Evolutionary conservation across 2,329 filamentous ascomycete species (phyloP).

Genomic region (Xylariaceae sp.): DNA sequence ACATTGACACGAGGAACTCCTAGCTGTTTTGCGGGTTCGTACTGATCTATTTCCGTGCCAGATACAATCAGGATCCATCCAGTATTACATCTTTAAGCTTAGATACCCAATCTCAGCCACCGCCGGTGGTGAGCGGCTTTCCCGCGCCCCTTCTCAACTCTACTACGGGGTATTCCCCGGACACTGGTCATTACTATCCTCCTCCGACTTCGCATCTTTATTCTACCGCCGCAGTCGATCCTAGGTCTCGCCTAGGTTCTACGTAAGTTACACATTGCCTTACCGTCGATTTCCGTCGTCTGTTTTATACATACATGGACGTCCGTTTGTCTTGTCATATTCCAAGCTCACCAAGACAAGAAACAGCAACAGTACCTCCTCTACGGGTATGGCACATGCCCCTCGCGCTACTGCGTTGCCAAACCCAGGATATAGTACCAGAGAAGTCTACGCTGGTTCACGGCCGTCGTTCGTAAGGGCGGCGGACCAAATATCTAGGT

Average conservation of each 20-base stretch:
- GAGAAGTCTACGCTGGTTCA: constrained; percentile 49
- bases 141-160: constrained; percentile 44
- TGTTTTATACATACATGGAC: constrained; percentile 1
- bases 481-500: constrained; percentile 47
- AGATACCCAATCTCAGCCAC: constrained; percentile 47
- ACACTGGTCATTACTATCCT: constrained; percentile 45
- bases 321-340: constrained; percentile 5
- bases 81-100: constrained; percentile 48
- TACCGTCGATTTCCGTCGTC: not conserved
- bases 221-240: constrained; percentile 41
- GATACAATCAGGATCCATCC: constrained; percentile 50
- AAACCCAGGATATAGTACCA: constrained; percentile 45
- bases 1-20: constrained; percentile 20
- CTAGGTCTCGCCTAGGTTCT: constrained; percentile 49
- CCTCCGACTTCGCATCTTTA: constrained; percentile 33
- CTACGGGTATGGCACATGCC: constrained; percentile 54
- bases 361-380: constrained; percentile 45
- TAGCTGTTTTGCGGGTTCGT: constrained; percentile 29
- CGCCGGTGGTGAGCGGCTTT: constrained; percentile 49
- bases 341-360: constrained; percentile 35
- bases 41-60: constrained; percentile 35
- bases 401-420: constrained; percentile 50
- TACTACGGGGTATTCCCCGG: constrained; percentile 45
- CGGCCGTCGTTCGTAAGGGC: constrained; percentile 46
- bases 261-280: constrained; percentile 43